Percentiles rank a stretch among this genome's conserved stretches.
These are phyloP conservation scores for Endotrypanum monterogeii DNA, from an alignment of 208 protist genomes.

Conservation along the genomic window DNA sequence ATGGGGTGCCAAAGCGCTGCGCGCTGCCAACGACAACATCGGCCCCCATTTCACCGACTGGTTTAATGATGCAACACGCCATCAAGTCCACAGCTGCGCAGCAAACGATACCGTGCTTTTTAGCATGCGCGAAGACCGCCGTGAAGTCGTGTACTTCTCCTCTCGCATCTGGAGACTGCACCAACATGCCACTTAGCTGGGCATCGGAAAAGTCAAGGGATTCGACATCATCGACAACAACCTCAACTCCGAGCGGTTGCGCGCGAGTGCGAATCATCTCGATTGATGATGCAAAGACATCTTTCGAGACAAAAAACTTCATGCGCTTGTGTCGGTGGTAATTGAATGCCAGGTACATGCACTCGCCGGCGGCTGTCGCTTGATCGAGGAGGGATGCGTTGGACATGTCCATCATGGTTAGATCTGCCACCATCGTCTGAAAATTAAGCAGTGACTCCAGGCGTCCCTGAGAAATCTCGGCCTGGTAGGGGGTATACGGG, in stretches of 20 bases:
- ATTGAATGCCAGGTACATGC: constrained; percentile 71
- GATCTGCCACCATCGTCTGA: constrained; percentile 96
- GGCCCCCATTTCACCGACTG: constrained; percentile 94
- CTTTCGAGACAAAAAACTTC: constrained; percentile 71
- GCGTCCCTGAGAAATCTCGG: constrained; percentile 96
- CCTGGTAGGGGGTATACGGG: constrained; percentile 98
- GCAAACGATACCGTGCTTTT: constrained; percentile 65
- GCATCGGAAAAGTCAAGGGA: constrained; percentile 61
- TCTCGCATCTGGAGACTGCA: constrained; percentile 95
- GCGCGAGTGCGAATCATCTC: constrained; percentile 79
- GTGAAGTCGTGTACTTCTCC: constrained; percentile 90
- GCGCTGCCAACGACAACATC: constrained; percentile 94
- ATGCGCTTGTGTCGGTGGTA: constrained; percentile 53
- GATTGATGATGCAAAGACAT: constrained; percentile 61
- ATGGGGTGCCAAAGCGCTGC: constrained; percentile 96
- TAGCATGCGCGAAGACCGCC: constrained; percentile 59
- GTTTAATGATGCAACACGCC: constrained; percentile 90
- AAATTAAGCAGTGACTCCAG: constrained; percentile 98
- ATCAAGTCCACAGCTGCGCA: constrained; percentile 94
- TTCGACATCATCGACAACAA: constrained; percentile 81
- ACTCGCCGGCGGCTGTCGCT: constrained; percentile 69
- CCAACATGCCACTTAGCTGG: constrained; percentile 81
- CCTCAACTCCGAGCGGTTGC: constrained; percentile 83
- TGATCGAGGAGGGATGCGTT: constrained; percentile 98
- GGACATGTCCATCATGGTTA: constrained; percentile 95